Base-by-base conservation (phyloP, 202 grass and related monocot genomes). In the Eragrostis tef region DNA sequence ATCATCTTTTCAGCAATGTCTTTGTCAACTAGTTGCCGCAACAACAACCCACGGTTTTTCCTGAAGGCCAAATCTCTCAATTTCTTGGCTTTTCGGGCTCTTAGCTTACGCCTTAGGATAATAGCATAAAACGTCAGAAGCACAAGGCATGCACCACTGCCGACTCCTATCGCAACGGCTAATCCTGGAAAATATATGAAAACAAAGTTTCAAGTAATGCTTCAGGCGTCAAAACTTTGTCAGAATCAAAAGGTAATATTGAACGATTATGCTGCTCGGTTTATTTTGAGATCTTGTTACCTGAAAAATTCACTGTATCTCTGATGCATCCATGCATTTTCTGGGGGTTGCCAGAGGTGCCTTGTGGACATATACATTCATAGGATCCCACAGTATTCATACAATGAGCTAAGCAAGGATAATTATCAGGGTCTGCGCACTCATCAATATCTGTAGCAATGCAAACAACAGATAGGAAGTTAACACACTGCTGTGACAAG, bases 401-500 rank as follows among this genome's bases (percentile, higher is more conserved):
- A 34, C 87, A 93, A 11, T 13, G 16, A 5, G 53, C 81, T 0
- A 75, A 71, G 65, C 87, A 93, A 29, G 25, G 42, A 65, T 91
- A 71, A 10, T 51, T 20, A 31, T 79, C 19, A 57, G 70, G 61
- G 10, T 63, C 4, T 58, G 16, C 1, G 45, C 81, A 89, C 45
- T 93, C 90, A 15, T 89, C 44, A 61, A 85, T 50, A 65, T 93
- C 80, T 87, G 60, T 39, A 25, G 8, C 79, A 73, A 39, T 51
- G 15, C 26, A 64, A 82, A 63, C 29, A 13, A 29, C 46, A 29
- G 5, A 26, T 20, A 26, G 1, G 41, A 67, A 83, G 41, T 20
- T 39, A 67, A 12, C 27, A 82, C 8, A 48, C n/a, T 52, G 41
- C 19, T 41, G 19, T 42, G 25, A 62, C 29, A 15, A 48, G 53